Evolutionary conservation across 345 rosid genomes (phyloP), one percentile per base, ranked within the genome.

Genomic region (Turritis glabra): DNA sequence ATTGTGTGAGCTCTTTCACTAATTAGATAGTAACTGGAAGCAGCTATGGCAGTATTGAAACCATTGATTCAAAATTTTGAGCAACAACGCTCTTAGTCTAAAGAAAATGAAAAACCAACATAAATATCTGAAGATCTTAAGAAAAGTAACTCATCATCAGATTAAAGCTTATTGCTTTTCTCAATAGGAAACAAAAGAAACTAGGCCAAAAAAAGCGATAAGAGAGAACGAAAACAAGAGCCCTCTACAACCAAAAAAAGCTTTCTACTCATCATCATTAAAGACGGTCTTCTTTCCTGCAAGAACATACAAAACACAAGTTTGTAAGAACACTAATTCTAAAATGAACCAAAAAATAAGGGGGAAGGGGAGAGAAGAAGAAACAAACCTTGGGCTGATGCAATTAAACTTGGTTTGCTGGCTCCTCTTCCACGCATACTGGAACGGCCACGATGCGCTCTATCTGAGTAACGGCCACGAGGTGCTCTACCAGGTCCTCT

Each of bases 231-330:
- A 60, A 50, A 37, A 35, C 41, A 29, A 27, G 61, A 62, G 22
- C 48, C 55, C 2, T 19, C 40, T 12, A 13, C 64, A 35, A 58
- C 46, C 18, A 46, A 46, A 21, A 59, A 21, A 40, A 52, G 44
- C 22, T 23, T 46, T 56, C 27, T 61, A 72, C 37, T 79, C 66
- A 19, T 75, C 82, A 25, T 73, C 76, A 25, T 51, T n/a, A 55
- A 82, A 80, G 46, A 74, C 58, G 5, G 71, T 82, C 69, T 82
- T 82, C 73, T 43, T 82, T 17, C 80, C 85, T 82, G 80, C 75
- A 76, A 69, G 18, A 57, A 3, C 18, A 50, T 23, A 59, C 73
- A 50, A 40, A 67, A 57, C 19, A n/a, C 29, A 59, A 15, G 29
- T 21, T 67, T 29, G 40, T 38, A 30, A 61, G 15, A 40, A 60